Conservation (phyloP, 306 rosid genomes). For the Trifolium subterraneum region DNA sequence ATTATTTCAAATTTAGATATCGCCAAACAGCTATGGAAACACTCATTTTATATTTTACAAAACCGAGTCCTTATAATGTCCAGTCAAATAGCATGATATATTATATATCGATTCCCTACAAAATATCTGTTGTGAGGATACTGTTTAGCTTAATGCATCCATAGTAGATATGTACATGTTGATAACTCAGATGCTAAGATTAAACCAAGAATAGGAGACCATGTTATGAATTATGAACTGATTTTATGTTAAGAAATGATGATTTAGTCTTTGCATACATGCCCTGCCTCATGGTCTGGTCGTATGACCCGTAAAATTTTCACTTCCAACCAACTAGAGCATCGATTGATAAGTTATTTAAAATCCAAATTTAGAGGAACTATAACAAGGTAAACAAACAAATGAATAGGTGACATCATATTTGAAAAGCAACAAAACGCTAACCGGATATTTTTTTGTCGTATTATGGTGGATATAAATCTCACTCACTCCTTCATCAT, state of each 20-base stretch:
- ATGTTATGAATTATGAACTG: conserved; percentile 11
- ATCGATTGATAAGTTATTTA: conserved; percentile 4
- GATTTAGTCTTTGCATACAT: conserved; percentile 10
- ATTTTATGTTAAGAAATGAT: conserved; percentile 15
- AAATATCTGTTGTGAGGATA: conserved; percentile 13
- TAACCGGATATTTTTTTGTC: no score
- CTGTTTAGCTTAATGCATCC: conserved; percentile 8
- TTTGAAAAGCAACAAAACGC: conserved; percentile 17
- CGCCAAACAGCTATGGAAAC: conserved; percentile 34
- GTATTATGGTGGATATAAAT: conserved; percentile 15
- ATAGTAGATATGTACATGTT: conserved; percentile 3
- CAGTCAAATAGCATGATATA: conserved; percentile 19
- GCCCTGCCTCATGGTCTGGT: conserved; percentile 28
- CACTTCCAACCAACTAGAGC: conserved; percentile 11
- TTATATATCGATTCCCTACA: conserved; percentile 6
- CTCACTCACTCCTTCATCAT: conserved; percentile 24
- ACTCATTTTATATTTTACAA: conserved; percentile 23
- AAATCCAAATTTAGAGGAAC: conserved; percentile 27
- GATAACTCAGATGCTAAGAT: not conserved
- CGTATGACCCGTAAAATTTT: not conserved
- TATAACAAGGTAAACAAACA: conserved; percentile 19
- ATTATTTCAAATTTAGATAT: conserved; percentile 37
- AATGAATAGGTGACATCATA: conserved; percentile 1
- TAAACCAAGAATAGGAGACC: conserved; percentile 12
- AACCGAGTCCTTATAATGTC: conserved; percentile 12